These are phyloP conservation scores for Cadophora luteo-olivacea DNA, from an alignment of 2,329 filamentous ascomycete species.

Conservation along the genomic window DNA sequence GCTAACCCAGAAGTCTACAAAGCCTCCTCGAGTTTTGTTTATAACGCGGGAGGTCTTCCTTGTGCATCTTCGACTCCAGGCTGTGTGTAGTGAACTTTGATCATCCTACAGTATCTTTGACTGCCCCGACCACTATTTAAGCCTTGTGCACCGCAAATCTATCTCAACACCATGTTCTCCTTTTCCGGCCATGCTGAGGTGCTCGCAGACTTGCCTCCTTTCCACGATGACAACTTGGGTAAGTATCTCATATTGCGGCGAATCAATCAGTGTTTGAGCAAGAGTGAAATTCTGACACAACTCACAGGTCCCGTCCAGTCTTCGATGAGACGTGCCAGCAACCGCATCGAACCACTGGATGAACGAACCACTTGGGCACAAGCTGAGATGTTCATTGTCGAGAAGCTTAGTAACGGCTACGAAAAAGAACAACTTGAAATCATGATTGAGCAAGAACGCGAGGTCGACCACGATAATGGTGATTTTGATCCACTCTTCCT, in stretches of 20 bases:
- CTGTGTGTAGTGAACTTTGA: not conserved
- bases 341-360: too few species aligned
- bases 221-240: not conserved
- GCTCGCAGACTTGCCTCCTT: not conserved
- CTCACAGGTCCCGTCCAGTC: not conserved
- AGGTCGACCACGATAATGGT: not conserved
- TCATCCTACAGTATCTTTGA: not conserved
- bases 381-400: constrained; percentile 9
- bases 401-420: not conserved
- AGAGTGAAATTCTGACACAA: not conserved
- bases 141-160: not conserved
- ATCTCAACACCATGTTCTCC: not conserved
- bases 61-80: not conserved
- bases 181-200: not conserved
- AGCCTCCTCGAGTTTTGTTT: not conserved
- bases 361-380: not conserved
- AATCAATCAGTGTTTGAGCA: not conserved
- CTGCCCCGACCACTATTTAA: not conserved
- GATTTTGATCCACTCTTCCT: constrained; percentile 6
- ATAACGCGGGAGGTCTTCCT: not conserved
- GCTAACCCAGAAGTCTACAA: not conserved
- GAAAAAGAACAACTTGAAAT: not conserved
- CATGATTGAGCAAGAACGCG: not conserved
- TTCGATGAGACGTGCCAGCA: not conserved
- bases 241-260: not conserved